Percentiles rank a stretch among this genome's conserved stretches.
phyloP scores from a whole-genome alignment of 306 rosid species.

The Sesbania bispinosa region DNA sequence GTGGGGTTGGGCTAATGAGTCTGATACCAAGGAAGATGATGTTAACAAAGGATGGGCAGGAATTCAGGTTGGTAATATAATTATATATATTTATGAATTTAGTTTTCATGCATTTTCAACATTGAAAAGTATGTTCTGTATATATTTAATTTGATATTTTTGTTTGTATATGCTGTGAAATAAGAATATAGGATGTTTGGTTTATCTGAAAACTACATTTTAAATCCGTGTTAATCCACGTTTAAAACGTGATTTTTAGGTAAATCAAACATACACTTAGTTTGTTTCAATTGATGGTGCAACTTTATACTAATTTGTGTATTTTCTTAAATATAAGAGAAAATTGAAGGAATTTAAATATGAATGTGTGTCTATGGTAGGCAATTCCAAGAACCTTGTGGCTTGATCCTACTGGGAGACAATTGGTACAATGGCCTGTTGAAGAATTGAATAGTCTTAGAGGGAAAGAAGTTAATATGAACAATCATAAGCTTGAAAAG shows the following conservation, averaged over 20 bases:
- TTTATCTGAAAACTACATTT: background rate
- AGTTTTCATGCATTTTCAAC: no score
- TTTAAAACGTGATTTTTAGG: no score
- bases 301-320: no score
- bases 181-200: no score
- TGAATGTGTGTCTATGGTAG: slow-evolving; percentile 24
- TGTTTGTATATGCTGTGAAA: no score
- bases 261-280: no score
- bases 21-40: slow-evolving; percentile 41
- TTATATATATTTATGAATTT: no score
- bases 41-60: slow-evolving; percentile 85
- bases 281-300: no score
- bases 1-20: slow-evolving; percentile 97
- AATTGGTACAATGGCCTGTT: slow-evolving; percentile 64
- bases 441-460: slow-evolving; percentile 56
- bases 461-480: slow-evolving; percentile 35
- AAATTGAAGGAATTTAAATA: background rate
- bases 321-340: no score
- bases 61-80: no score
- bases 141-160: no score
- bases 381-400: slow-evolving; percentile 70
- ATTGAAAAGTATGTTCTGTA: background rate
- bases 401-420: slow-evolving; percentile 56
- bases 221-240: no score
- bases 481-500: slow-evolving; percentile 27